phyloP scores from a whole-genome alignment of 768 basidiomycete genomes.

The Clavulina sp. region DNA sequence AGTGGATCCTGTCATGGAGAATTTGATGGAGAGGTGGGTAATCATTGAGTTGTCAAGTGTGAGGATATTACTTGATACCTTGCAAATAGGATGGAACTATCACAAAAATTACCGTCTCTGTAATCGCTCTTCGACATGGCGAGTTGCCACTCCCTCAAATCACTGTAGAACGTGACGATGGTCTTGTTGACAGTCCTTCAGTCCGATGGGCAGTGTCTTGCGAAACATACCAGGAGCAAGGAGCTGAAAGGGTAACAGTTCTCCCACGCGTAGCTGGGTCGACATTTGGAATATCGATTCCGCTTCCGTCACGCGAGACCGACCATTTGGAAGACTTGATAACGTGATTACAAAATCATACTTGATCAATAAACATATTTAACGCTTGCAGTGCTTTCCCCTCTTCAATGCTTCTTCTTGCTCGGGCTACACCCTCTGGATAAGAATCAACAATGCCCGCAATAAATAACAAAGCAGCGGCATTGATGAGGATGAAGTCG shows the following conservation, averaged over 20 bases:
- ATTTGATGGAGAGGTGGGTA: slow-evolving; percentile 50
- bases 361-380: slow-evolving; percentile 44
- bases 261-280: slow-evolving; percentile 68
- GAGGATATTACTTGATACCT: neutral
- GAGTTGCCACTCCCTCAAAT: slow-evolving; percentile 62
- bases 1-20: slow-evolving; percentile 78
- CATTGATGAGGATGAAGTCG: slow-evolving; percentile 82
- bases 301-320: neutral
- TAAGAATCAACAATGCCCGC: slow-evolving; percentile 42
- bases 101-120: slow-evolving; percentile 42
- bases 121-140: slow-evolving; percentile 81
- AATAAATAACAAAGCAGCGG: slow-evolving; percentile 74
- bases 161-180: slow-evolving; percentile 38
- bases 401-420: neutral
- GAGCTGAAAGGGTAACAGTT: slow-evolving; percentile 64
- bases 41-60: neutral
- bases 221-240: slow-evolving; percentile 73
- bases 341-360: too few species aligned
- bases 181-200: slow-evolving; percentile 43
- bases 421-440: neutral
- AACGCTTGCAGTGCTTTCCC: neutral
- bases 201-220: slow-evolving; percentile 18
- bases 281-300: slow-evolving; percentile 46
- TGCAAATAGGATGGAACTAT: slow-evolving; percentile 40
- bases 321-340: neutral